These are phyloP conservation scores for Parachaetomium inaequale DNA, from an alignment of 495 filamentous ascomycete species.

Conservation along the genomic window DNA sequence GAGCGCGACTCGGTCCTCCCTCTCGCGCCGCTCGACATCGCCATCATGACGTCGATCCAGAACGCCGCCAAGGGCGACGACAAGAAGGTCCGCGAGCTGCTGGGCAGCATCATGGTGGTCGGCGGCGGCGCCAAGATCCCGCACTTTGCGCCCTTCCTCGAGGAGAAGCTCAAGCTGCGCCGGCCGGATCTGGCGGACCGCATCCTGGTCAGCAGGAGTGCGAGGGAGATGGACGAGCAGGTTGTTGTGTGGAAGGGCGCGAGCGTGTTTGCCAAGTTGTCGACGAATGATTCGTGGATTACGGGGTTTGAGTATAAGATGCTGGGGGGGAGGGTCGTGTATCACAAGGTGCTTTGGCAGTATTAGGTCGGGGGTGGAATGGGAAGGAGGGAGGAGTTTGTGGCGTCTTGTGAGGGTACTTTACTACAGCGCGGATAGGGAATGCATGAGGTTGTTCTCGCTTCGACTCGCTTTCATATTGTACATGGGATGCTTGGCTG, in stretches of 20 bases:
- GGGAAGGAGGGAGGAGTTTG: background rate
- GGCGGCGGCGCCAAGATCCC: conserved; percentile 82
- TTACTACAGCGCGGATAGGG: background rate
- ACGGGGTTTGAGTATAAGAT: conserved; percentile 82
- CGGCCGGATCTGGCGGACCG: conserved; percentile 71
- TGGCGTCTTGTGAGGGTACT: background rate
- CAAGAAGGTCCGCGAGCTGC: conserved; percentile 84
- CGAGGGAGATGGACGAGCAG: conserved; percentile 88
- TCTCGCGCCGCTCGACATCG: conserved; percentile 75
- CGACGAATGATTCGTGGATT: conserved; percentile 93
- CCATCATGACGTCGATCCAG: conserved; percentile 81
- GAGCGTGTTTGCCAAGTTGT: conserved; percentile 92
- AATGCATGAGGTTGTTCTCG: too few relatives aligned
- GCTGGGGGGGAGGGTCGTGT: conserved; percentile 71
- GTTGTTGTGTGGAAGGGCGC: conserved; percentile 97
- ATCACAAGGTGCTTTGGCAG: conserved; percentile 85
- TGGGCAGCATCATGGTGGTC: conserved; percentile 92
- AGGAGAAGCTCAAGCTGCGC: conserved; percentile 68
- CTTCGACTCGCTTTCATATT: too few relatives aligned
- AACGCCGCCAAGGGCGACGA: conserved; percentile 87
- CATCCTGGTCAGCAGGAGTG: conserved; percentile 83
- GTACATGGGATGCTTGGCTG: too few relatives aligned
- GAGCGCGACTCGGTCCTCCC: conserved; percentile 82
- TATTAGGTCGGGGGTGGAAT: conserved; percentile 28
- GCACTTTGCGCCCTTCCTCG: conserved; percentile 70